phyloP scores from a whole-genome alignment of 2,329 filamentous ascomycete species.

The Leptographium flavum region DNA sequence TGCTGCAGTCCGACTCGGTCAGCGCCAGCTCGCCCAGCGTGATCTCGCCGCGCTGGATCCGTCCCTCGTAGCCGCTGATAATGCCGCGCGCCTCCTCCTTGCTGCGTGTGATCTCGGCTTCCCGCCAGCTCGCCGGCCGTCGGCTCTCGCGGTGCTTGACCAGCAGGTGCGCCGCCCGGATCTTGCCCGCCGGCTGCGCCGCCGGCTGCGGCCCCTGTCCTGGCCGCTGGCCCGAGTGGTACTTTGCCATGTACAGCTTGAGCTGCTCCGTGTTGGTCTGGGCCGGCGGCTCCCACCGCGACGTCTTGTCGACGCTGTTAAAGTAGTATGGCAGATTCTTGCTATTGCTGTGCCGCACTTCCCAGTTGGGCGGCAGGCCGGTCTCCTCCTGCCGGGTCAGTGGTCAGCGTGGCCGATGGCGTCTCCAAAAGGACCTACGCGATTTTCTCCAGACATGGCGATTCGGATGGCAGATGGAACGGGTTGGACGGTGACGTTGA shows the following conservation, averaged over 20 bases:
- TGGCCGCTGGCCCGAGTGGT: constrained; percentile 49
- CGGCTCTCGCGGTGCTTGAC: constrained; percentile 87
- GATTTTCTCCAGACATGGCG: constrained; percentile 6
- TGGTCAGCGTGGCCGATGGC: background rate
- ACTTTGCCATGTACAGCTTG: constrained; percentile 81
- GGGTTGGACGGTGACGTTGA: too few species aligned
- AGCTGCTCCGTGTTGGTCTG: constrained; percentile 85
- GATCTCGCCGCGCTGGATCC: constrained; percentile 56
- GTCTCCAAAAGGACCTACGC: constrained; percentile 1
- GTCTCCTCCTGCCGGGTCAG: constrained; percentile 42
- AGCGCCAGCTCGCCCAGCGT: constrained; percentile 71
- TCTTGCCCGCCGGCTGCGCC: constrained; percentile 48
- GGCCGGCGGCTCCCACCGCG: constrained; percentile 84
- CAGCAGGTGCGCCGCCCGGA: constrained; percentile 81
- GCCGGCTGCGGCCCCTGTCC: constrained; percentile 7
- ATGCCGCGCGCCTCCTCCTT: constrained; percentile 78
- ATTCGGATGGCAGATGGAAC: too few species aligned
- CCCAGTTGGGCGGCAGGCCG: constrained; percentile 77
- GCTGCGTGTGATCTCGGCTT: constrained; percentile 72
- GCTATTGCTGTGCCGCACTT: constrained; percentile 94
- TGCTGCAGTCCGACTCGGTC: constrained; percentile 90
- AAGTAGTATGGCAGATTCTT: constrained; percentile 99
- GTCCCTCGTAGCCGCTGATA: constrained; percentile 58
- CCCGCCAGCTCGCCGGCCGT: constrained; percentile 83
- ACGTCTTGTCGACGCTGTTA: constrained; percentile 73